A percentile compares a stretch with the other conserved stretches of the same genome.
These are phyloP conservation scores for Rostrohypoxylon terebratum DNA, from an alignment of 495 filamentous ascomycete genomes.

Conservation along the genomic window DNA sequence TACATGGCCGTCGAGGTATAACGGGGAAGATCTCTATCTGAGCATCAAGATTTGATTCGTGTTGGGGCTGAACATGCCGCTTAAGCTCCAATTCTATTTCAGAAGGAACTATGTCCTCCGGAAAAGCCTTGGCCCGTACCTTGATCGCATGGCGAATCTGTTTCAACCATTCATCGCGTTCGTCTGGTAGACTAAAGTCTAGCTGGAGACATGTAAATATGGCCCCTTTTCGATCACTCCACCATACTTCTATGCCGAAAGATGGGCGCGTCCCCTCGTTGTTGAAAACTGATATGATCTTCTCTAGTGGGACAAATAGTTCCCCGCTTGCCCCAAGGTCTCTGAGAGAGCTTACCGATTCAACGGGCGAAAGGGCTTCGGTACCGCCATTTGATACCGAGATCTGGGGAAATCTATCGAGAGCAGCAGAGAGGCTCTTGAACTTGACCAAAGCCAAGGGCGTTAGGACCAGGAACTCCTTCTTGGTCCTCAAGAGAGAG, in stretches of 20 bases:
- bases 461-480: slow-evolving; percentile 91
- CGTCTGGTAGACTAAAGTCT: slow-evolving; percentile 77
- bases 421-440: slow-evolving; percentile 75
- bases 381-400: slow-evolving; percentile 16
- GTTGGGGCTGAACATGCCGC: slow-evolving; percentile 71
- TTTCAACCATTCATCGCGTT: slow-evolving; percentile 80
- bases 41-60: slow-evolving; percentile 74
- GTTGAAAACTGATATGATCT: slow-evolving; percentile 80
- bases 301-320: slow-evolving; percentile 70
- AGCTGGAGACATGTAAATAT: slow-evolving; percentile 66
- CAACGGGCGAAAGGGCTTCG: slow-evolving; percentile 23
- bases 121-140: slow-evolving; percentile 59
- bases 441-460: slow-evolving; percentile 84
- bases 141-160: slow-evolving; percentile 71
- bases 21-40: slow-evolving; percentile 86
- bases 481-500: slow-evolving; percentile 84
- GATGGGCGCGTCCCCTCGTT: slow-evolving; percentile 83
- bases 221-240: slow-evolving; percentile 71
- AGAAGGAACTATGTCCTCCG: slow-evolving; percentile 66
- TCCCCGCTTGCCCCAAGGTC: slow-evolving; percentile 26
- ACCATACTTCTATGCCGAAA: slow-evolving; percentile 88
- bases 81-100: slow-evolving; percentile 73
- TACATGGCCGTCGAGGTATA: slow-evolving; percentile 75
- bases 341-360: slow-evolving; percentile 45
- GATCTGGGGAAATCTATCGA: slow-evolving; percentile 54